phyloP scores from a whole-genome alignment of 148 eudicot species.

The Nepenthes gracilis region DNA sequence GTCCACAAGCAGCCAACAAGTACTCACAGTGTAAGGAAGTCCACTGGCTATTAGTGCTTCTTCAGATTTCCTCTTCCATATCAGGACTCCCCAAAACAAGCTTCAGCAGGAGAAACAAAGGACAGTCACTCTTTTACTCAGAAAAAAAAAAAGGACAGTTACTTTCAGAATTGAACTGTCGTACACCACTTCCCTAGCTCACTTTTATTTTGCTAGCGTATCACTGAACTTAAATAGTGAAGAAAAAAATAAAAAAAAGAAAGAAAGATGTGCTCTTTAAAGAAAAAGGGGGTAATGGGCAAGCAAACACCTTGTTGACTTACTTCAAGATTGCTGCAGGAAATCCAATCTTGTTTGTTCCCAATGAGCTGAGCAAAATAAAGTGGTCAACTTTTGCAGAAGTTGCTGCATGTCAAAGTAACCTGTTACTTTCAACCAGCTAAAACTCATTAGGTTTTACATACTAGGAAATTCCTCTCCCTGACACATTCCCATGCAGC shows the following conservation, averaged over 20 bases:
- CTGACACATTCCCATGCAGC: not conserved
- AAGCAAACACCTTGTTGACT: conserved; percentile 14
- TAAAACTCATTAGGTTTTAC: not conserved
- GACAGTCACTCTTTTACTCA: not conserved
- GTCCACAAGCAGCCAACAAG: conserved; percentile 1
- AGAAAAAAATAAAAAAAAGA: not conserved
- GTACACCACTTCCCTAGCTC: not conserved
- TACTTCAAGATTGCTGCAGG: conserved; percentile 92
- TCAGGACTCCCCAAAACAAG: conserved; percentile 91
- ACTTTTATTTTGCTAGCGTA: not conserved
- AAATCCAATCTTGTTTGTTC: conserved; percentile 87
- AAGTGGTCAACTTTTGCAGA: conserved; percentile 63
- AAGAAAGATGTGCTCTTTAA: not conserved
- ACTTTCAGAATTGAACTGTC: too few relatives aligned
- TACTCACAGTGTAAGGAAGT: conserved; percentile 82
- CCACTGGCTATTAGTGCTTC: conserved; percentile 84
- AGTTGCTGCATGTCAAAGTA: conserved; percentile 44
- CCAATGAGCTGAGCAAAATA: conserved; percentile 71
- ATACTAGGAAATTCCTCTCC: not conserved
- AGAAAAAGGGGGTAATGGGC: not conserved
- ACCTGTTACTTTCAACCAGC: not conserved
- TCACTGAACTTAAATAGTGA: not conserved
- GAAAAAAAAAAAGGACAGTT: not conserved
- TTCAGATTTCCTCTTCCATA: conserved; percentile 93
- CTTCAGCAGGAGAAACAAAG: conserved; percentile 24